Evolutionary conservation across 2,329 filamentous ascomycete genomes (phyloP).

Genomic region (Colletotrichum sp.): DNA sequence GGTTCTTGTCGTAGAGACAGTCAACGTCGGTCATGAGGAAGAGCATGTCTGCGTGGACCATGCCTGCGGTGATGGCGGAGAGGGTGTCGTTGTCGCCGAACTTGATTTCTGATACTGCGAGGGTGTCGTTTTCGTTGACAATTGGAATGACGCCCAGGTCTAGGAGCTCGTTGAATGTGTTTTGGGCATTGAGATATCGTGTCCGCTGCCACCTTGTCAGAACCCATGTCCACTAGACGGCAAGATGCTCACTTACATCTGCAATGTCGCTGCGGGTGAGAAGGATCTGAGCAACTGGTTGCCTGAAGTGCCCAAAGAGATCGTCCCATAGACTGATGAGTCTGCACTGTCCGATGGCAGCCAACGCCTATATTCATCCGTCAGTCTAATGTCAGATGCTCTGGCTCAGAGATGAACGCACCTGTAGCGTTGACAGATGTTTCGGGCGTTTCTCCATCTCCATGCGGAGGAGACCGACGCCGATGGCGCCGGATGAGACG

Average conservation of each 20-base stretch:
- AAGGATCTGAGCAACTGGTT: slow-evolving; percentile 93
- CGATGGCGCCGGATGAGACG: slow-evolving; percentile 96
- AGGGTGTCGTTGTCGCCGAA: slow-evolving; percentile 99
- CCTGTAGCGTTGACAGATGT: slow-evolving; percentile 86
- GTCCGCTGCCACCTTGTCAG: slow-evolving; percentile 63
- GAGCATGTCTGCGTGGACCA: slow-evolving; percentile 95
- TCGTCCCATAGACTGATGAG: slow-evolving; percentile 96
- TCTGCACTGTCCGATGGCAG: slow-evolving; percentile 94
- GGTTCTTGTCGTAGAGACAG: slow-evolving; percentile 96
- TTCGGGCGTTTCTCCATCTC: slow-evolving; percentile 87
- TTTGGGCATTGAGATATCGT: slow-evolving; percentile 95
- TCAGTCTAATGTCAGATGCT: neutral
- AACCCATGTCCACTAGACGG: neutral
- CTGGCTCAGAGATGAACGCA: slow-evolving; percentile 27
- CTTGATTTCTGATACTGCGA: slow-evolving; percentile 98
- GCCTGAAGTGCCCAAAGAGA: slow-evolving; percentile 83
- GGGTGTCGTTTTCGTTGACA: slow-evolving; percentile 97
- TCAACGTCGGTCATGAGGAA: slow-evolving; percentile 99
- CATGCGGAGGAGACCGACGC: slow-evolving; percentile 90
- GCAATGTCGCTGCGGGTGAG: slow-evolving; percentile 96
- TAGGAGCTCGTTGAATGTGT: slow-evolving; percentile 87
- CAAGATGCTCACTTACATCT: slow-evolving; percentile 64
- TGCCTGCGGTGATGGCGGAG: slow-evolving; percentile 93
- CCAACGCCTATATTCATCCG: slow-evolving; percentile 67
- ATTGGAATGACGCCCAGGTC: slow-evolving; percentile 97